Base-by-base conservation (phyloP, 768 basidiomycete genomes). In the Hygrocybe coccinea region DNA sequence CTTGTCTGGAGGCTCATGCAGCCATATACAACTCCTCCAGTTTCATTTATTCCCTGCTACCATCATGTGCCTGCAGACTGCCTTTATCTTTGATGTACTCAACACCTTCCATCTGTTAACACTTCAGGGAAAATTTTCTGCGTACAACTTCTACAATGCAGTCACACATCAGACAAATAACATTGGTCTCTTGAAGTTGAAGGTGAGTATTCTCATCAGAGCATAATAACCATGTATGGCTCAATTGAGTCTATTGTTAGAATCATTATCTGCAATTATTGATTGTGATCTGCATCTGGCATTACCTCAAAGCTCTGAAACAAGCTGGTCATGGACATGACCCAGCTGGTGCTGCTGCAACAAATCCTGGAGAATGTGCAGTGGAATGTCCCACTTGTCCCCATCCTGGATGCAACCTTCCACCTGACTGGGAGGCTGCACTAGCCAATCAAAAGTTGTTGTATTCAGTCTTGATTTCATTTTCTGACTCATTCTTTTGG, bases 311-410 rank as follows among this genome's bases (percentile, higher is more conserved):
- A 22, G 11, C 22, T 12, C 39, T 69, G 24, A 65, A 67, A 41
- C 48, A 64, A 50, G 59, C 53, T 6, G 67, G 67, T 1, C 44
- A 58, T 10, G 67, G 59, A 5, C 61, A 63, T 33, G 57, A 57
- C 15, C 11, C 48, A 1, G 29, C 25, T 1, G 59, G 58, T 0
- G 50, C 55, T 0, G 57, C 41, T 0, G 53, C 52, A 1, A 64
- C 65, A 0, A 10, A 38, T 0, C 9, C 41, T 19, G 68, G 68
- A 0, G 49, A 55, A 9, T 56, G 56, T 17, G 66, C 66, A 5
- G 39, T 68, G 6, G 51, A 44, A 19, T 69, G 68, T 55, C 65
- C 65, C 3, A 39, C 67, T 10, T 69, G 69, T 45, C 67, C 65
- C 2, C 60, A 62, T 19, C 64, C 64, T 0, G 58, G 58, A 1